A percentile compares a stretch with the other conserved stretches of the same genome.
phyloP scores from a whole-genome alignment of 768 basidiomycete genomes.

The Mycena floridula region DNA sequence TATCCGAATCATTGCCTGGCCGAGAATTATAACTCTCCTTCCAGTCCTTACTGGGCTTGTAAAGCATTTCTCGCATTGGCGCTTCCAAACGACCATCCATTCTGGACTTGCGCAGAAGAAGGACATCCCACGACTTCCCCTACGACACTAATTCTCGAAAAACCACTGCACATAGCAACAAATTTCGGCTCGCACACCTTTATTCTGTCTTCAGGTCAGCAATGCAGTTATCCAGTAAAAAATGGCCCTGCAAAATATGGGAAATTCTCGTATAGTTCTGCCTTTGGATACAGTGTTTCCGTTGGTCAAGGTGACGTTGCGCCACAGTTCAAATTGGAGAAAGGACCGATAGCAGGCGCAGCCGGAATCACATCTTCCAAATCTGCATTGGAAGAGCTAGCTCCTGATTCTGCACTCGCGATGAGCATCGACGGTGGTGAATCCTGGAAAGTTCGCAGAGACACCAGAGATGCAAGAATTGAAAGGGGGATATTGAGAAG shows the following conservation, averaged over 20 bases:
- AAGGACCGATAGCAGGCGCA: slow-evolving; percentile 30
- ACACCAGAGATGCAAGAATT: slow-evolving; percentile 54
- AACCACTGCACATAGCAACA: slow-evolving; percentile 61
- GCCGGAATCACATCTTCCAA: slow-evolving; percentile 28
- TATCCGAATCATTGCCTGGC: slow-evolving; percentile 74
- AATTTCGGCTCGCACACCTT: slow-evolving; percentile 61
- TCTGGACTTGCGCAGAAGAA: slow-evolving; percentile 67
- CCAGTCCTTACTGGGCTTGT: slow-evolving; percentile 79
- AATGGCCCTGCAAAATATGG: slow-evolving; percentile 77
- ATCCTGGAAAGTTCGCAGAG: slow-evolving; percentile 64
- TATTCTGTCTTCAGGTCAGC: slow-evolving; percentile 72
- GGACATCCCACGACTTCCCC: slow-evolving; percentile 48
- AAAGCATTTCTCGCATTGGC: slow-evolving; percentile 68
- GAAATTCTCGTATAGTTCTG: slow-evolving; percentile 70
- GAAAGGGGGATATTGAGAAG: slow-evolving; percentile 46
- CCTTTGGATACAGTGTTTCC: slow-evolving; percentile 73
- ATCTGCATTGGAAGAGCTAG: slow-evolving; percentile 69
- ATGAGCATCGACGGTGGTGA: slow-evolving; percentile 67
- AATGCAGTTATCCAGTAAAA: slow-evolving; percentile 74
- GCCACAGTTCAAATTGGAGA: no score
- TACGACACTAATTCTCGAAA: slow-evolving; percentile 43
- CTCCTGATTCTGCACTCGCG: slow-evolving; percentile 65
- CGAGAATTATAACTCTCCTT: slow-evolving; percentile 76
- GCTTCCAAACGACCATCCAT: slow-evolving; percentile 59
- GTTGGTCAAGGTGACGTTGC: slow-evolving; percentile 46